Evolutionary conservation across 306 rosid genomes (phyloP).

Genomic region (Ochetophila trinervis): DNA sequence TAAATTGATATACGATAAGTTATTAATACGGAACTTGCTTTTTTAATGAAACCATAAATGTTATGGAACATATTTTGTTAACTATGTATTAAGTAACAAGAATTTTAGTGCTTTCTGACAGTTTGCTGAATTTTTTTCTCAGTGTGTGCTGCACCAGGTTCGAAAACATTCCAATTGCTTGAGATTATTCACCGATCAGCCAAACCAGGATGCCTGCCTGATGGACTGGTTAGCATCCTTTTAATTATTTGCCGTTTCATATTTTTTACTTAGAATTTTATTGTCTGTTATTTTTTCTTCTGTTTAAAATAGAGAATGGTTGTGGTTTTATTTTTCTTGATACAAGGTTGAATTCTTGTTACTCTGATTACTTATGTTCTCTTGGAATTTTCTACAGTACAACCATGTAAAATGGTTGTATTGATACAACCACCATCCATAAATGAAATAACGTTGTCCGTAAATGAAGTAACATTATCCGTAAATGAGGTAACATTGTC

Average conservation of each 20-base stretch:
- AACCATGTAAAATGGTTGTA: too few relatives aligned
- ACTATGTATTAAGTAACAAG: neutral
- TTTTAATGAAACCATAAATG: too few relatives aligned
- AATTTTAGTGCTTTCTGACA: conserved; percentile 5
- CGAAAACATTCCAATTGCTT: conserved; percentile 96
- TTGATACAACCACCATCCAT: too few relatives aligned
- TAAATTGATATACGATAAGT: too few relatives aligned
- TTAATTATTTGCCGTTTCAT: conserved; percentile 12
- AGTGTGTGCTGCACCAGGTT: conserved; percentile 99
- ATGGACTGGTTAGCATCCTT: conserved; percentile 71
- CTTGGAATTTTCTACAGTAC: too few relatives aligned
- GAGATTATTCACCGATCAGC: conserved; percentile 78
- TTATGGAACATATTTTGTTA: neutral
- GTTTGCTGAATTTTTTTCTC: conserved; percentile 22
- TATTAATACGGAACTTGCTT: too few relatives aligned
- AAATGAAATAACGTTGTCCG: too few relatives aligned
- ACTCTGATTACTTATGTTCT: neutral
- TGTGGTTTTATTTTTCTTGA: conserved; percentile 13
- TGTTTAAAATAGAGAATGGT: neutral
- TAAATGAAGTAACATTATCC: too few relatives aligned
- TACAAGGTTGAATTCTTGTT: conserved; percentile 14
- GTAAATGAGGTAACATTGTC: too few relatives aligned
- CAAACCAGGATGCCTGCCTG: conserved; percentile 70
- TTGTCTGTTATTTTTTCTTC: conserved; percentile 5
- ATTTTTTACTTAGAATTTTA: conserved; percentile 12